These are phyloP conservation scores for Lachancea thermotolerans DNA, from an alignment of 805 yeast genomes.

Conservation along the genomic window DNA sequence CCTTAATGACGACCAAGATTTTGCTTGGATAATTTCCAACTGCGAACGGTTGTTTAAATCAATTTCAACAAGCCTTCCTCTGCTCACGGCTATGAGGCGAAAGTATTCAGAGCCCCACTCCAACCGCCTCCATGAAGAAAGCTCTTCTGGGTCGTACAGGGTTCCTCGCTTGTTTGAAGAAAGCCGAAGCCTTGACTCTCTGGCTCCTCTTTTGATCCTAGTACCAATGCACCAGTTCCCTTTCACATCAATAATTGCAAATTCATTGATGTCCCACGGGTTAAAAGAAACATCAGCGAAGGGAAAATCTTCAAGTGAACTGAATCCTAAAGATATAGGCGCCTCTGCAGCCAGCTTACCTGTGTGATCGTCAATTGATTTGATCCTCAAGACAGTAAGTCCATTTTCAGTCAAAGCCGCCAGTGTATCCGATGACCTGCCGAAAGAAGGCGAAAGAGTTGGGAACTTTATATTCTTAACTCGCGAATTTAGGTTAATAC, in stretches of 20 bases:
- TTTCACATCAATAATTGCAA: conserved; percentile 42
- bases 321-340: conserved; percentile 19
- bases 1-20: conserved; percentile 46
- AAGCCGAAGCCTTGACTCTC: conserved; percentile 11
- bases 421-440: conserved; percentile 25
- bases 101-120: conserved; percentile 37
- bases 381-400: conserved; percentile 32
- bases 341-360: conserved; percentile 14
- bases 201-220: conserved; percentile 15
- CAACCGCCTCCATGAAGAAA: conserved; percentile 50
- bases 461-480: conserved; percentile 35
- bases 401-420: conserved; percentile 36
- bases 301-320: conserved; percentile 27
- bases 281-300: conserved; percentile 42
- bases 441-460: conserved; percentile 17
- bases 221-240: conserved; percentile 47
- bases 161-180: conserved; percentile 18
- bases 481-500: too few species aligned
- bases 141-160: conserved; percentile 41
- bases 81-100: conserved; percentile 33
- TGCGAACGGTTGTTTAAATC: conserved; percentile 28
- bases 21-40: conserved; percentile 39
- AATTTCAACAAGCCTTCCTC: conserved; percentile 38
- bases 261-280: conserved; percentile 35
- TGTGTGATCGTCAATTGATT: conserved; percentile 9